Percentiles rank a stretch among this genome's conserved stretches.
Evolutionary conservation across 2,329 filamentous ascomycete species (phyloP).

Genomic region (Coniochaeta sp.): DNA sequence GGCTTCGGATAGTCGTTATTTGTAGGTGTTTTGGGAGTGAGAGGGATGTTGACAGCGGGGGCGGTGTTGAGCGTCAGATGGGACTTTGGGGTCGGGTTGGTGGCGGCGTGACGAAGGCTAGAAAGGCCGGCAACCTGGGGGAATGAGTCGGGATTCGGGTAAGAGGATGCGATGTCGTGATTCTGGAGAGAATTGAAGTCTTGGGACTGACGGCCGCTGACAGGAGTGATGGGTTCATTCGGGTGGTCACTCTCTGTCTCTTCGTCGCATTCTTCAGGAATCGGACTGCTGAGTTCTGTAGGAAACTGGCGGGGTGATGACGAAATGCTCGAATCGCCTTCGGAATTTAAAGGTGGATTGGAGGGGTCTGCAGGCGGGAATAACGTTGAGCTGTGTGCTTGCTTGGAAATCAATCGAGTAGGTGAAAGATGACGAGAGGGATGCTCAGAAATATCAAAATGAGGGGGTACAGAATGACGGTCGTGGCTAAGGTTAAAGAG

Average conservation of each 20-base stretch:
- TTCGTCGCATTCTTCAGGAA: slow-evolving; percentile 51
- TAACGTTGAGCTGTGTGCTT: slow-evolving; percentile 8
- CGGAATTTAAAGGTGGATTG: slow-evolving; percentile 1
- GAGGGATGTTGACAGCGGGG: slow-evolving; percentile 1
- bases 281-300: slow-evolving; percentile 42
- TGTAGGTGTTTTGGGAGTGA: slow-evolving; percentile 5
- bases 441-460: background rate
- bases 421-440: slow-evolving; percentile 3
- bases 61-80: slow-evolving; percentile 13
- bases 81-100: slow-evolving; percentile 15
- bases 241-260: slow-evolving; percentile 53
- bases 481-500: slow-evolving; percentile 8
- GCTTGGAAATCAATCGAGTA: slow-evolving; percentile 3
- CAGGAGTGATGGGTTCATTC: slow-evolving; percentile 54
- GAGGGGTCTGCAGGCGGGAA: slow-evolving; percentile 5
- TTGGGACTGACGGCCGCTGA: slow-evolving; percentile 48
- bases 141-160: slow-evolving; percentile 17
- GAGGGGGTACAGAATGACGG: slow-evolving; percentile 2
- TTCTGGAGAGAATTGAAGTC: slow-evolving; percentile 33
- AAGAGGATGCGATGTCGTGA: slow-evolving; percentile 22
- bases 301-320: slow-evolving; percentile 40
- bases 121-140: background rate
- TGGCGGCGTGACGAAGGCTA: slow-evolving; percentile 14
- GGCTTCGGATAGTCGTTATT: slow-evolving; percentile 2
- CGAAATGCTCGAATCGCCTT: slow-evolving; percentile 18